Base-by-base conservation (phyloP, 2,329 filamentous ascomycete genomes). In the Byssochlamys sp. region DNA sequence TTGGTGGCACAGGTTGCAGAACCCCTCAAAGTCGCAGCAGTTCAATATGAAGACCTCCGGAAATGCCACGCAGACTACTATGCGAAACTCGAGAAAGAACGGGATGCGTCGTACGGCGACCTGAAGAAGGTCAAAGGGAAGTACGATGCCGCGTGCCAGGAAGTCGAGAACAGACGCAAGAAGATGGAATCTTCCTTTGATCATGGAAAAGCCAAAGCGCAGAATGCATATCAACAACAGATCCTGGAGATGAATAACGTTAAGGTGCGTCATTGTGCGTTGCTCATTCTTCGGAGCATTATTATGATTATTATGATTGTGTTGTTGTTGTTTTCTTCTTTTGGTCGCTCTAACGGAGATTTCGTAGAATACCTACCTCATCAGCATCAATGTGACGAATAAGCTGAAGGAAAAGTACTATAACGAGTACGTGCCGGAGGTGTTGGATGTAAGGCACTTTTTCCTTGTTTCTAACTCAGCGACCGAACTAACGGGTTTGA, bases 341-440 rank as follows among this genome's bases (percentile, higher is more conserved):
- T 19, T 19, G 19, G 19, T 19, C 19, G 19, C 69, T 56, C 74
- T 71, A 51, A 68, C 51, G 4, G 19, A n/a, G 12, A 39, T 31
- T 5, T n/a, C 19, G 12, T 63, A 84, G 80, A 99, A 99, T 72
- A 91, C 89, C n/a, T 99, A 99, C 70, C 78, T 99, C 60, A 96
- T 99, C 67, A 83, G 85, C 60, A 96, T 99, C 77, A 95, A 95
- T 70, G 90, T 97, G 58, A 95, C 91, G 33, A 99, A 99, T 75
- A 95, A 94, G 77, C 87, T 96, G 69, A 99, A 97, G 77, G 91
- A 96, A 71, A 90, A 87, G 69, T 97, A 97, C 77, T 99, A 96
- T 69, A 88, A 97, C 71, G 91, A 96, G 73, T 97, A 97, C 72
- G 82, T 99, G 24, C 94, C 94, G 7, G 94, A 97, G 69, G 77